Conservation (phyloP, 2,329 filamentous ascomycete genomes). For the Paecilomyces sp. region DNA sequence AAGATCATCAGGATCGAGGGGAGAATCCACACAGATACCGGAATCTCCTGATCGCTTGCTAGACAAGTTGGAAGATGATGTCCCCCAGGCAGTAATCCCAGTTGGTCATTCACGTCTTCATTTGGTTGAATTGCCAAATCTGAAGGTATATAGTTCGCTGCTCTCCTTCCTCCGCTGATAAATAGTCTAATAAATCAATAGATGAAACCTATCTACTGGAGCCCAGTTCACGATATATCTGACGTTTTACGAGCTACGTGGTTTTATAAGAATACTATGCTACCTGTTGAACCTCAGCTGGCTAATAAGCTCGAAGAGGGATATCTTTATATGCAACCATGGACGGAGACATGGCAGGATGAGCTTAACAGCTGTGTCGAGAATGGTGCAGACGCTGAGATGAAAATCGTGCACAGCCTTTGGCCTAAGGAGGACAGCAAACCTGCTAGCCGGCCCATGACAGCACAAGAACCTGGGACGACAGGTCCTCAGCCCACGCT, state of each 20-base stretch:
- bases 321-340: conserved; percentile 77
- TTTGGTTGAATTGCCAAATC: conserved; percentile 70
- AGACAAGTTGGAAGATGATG: conserved; percentile 17
- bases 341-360: conserved; percentile 87
- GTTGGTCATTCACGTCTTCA: conserved; percentile 89
- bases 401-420: conserved; percentile 77
- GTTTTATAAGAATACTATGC: conserved; percentile 96
- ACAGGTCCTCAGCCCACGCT: conserved; percentile 14
- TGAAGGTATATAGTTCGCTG: conserved; percentile 35
- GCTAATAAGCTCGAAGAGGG: conserved; percentile 92
- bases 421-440: conserved; percentile 59
- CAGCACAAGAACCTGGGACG: conserved; percentile 30
- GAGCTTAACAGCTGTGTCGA: conserved; percentile 86
- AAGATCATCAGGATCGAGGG: conserved; percentile 21
- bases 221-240: conserved; percentile 80
- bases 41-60: conserved; percentile 8
- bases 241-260: conserved; percentile 80
- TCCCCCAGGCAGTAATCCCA: conserved; percentile 54
- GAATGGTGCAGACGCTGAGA: conserved; percentile 80
- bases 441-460: conserved; percentile 25
- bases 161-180: not conserved
- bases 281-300: conserved; percentile 74
- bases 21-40: conserved; percentile 16
- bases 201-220: conserved; percentile 99
- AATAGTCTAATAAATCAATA: conserved; percentile 26